Percentiles rank a stretch among this genome's conserved stretches.
These are phyloP conservation scores for Coniochaeta sp. DNA, from an alignment of 2,329 filamentous ascomycete species.

Conservation along the genomic window DNA sequence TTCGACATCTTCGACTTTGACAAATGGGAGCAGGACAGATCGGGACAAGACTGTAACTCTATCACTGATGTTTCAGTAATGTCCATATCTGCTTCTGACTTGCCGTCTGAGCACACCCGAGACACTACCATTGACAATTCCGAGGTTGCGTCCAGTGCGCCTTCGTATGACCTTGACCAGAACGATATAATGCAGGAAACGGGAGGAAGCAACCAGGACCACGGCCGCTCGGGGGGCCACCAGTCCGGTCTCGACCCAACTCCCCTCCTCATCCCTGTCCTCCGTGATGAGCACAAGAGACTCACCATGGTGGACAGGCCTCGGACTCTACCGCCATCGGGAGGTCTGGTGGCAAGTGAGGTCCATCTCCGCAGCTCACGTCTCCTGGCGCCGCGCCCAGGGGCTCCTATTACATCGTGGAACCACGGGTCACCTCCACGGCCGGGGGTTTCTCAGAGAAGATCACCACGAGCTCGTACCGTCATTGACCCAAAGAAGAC, in stretches of 20 bases:
- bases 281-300: background rate
- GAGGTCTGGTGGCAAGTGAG: background rate
- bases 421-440: background rate
- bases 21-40: no score
- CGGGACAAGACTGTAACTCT: background rate
- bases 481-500: conserved; percentile 33
- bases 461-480: conserved; percentile 1
- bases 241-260: background rate
- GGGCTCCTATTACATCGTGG: background rate
- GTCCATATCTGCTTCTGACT: background rate
- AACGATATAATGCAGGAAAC: background rate
- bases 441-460: background rate
- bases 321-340: background rate
- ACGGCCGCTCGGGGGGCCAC: background rate
- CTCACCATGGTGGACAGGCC: background rate
- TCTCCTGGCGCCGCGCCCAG: background rate
- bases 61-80: background rate
- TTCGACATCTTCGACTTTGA: no score
- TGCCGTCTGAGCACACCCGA: background rate
- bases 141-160: background rate
- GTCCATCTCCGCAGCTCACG: background rate
- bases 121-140: background rate
- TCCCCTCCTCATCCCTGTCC: background rate
- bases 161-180: background rate
- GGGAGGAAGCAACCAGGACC: background rate